These are phyloP conservation scores for Closterium sp. DNA, from an alignment of 139 green algal species.

Conservation along the genomic window DNA sequence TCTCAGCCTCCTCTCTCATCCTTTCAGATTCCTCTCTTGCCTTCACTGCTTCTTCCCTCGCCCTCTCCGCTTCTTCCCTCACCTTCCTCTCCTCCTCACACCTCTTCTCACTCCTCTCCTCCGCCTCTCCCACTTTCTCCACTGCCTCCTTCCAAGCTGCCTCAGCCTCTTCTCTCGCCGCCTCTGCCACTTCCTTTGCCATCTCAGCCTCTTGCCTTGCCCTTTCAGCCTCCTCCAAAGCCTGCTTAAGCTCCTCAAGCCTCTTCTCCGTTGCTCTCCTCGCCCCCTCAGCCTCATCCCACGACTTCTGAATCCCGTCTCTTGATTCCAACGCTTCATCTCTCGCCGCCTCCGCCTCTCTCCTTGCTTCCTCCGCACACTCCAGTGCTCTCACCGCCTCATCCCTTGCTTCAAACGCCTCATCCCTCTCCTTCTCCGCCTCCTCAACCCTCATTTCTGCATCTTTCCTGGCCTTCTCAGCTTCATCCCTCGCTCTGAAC, in stretches of 20 bases:
- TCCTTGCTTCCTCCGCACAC: too few species aligned
- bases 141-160: neutral
- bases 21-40: neutral
- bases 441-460: neutral
- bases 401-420: neutral
- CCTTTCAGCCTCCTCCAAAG: neutral
- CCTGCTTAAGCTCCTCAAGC: neutral
- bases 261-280: neutral
- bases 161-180: neutral
- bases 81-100: neutral
- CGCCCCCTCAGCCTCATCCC: neutral
- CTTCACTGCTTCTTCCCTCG: neutral
- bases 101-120: neutral
- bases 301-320: neutral
- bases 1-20: neutral
- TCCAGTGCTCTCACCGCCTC: neutral
- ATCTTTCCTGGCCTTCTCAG: neutral
- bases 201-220: neutral
- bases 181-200: neutral
- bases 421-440: neutral
- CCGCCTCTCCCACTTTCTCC: neutral
- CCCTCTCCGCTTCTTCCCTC: neutral
- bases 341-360: neutral
- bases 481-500: neutral
- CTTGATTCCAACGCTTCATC: neutral